Percentiles rank a stretch among this genome's conserved stretches.
These are phyloP conservation scores for Isabelozyma pseudorhagii DNA, from an alignment of 805 yeast species.

Conservation along the genomic window DNA sequence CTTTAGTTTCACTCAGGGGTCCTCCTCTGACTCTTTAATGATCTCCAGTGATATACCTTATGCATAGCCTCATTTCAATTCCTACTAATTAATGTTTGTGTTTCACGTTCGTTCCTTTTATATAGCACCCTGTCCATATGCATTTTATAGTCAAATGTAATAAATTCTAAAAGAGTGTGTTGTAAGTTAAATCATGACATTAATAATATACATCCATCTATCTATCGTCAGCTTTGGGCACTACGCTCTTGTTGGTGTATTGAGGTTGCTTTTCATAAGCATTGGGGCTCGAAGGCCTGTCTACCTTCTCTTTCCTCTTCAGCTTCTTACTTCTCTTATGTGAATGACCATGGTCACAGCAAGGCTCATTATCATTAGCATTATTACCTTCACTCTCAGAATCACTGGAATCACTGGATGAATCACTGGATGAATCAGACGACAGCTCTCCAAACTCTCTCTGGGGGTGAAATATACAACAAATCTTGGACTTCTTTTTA, in stretches of 20 bases:
- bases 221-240: background rate
- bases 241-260: conserved; percentile 29
- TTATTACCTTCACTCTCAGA: conserved; percentile 11
- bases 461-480: conserved; percentile 84
- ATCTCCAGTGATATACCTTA: background rate
- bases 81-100: background rate
- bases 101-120: background rate
- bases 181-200: background rate
- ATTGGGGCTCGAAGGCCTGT: conserved; percentile 52
- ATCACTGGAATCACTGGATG: conserved; percentile 27
- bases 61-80: background rate
- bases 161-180: too few relatives aligned
- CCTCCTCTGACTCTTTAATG: background rate
- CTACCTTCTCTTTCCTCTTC: conserved; percentile 21
- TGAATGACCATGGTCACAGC: conserved; percentile 12
- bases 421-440: conserved; percentile 17
- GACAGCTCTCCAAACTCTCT: conserved; percentile 50
- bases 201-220: background rate
- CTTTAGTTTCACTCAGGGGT: background rate
- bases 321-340: conserved; percentile 5
- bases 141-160: background rate
- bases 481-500: conserved; percentile 87
- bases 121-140: background rate
- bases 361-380: conserved; percentile 9
- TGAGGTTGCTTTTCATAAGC: conserved; percentile 89